Evolutionary conservation across 805 yeast species (phyloP).

Genomic region (Metschnikowia borealis): DNA sequence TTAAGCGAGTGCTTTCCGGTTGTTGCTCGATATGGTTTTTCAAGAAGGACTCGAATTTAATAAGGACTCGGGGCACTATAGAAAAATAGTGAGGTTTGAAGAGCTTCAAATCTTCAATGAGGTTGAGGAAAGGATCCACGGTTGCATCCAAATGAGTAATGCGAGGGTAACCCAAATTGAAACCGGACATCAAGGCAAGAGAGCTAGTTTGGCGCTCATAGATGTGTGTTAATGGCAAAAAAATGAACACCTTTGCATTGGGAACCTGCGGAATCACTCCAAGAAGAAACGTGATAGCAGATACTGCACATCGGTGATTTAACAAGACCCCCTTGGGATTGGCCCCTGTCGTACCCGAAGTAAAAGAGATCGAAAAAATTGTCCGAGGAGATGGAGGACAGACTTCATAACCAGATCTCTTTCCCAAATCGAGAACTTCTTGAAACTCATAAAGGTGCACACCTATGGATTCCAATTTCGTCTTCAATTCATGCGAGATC

Average conservation of each 20-base stretch:
- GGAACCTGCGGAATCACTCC: constrained; percentile 1
- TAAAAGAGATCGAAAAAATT: constrained; percentile 55
- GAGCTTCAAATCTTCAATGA: constrained; percentile 55
- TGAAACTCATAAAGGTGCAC: constrained; percentile 30
- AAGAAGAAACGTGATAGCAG: constrained; percentile 6
- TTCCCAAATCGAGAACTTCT: constrained; percentile 30
- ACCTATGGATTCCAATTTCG: background rate
- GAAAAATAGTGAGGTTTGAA: constrained; percentile 51
- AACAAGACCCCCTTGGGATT: constrained; percentile 69
- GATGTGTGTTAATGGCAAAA: constrained; percentile 24
- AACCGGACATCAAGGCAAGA: constrained; percentile 22
- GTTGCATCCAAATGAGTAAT: constrained; percentile 26
- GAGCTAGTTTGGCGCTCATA: constrained; percentile 14
- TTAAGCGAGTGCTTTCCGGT: constrained; percentile 21
- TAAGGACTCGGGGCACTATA: constrained; percentile 61
- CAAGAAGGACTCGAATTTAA: constrained; percentile 47
- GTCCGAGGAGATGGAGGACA: constrained; percentile 48
- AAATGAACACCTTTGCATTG: constrained; percentile 10
- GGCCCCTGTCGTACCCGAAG: constrained; percentile 56
- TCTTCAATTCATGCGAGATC: background rate
- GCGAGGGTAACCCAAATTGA: constrained; percentile 26
- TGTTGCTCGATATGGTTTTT: constrained; percentile 27
- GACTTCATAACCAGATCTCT: constrained; percentile 25
- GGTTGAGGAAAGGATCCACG: constrained; percentile 7
- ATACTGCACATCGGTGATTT: constrained; percentile 7